Evolutionary conservation across 257 asterid genomes (phyloP).

Genomic region (Solanum piurae): DNA sequence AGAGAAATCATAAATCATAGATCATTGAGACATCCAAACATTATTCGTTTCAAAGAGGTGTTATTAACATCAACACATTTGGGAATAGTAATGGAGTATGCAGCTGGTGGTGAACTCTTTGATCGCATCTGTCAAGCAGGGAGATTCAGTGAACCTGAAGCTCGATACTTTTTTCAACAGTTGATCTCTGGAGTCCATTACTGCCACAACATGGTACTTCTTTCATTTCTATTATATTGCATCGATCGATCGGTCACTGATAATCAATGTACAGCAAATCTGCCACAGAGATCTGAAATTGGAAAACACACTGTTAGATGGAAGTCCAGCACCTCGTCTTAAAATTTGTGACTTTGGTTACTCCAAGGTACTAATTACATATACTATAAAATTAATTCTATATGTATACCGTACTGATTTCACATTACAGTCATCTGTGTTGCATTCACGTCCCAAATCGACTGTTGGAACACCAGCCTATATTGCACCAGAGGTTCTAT

Average conservation of each 20-base stretch:
- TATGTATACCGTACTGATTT: not conserved
- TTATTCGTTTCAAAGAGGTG: slow-evolving; percentile 68
- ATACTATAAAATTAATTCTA: not conserved
- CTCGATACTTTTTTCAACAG: slow-evolving; percentile 81
- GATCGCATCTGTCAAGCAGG: slow-evolving; percentile 45
- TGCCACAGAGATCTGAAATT: slow-evolving; percentile 67
- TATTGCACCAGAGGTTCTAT: slow-evolving; percentile 26
- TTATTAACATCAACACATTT: slow-evolving; percentile 12
- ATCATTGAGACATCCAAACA: slow-evolving; percentile 69
- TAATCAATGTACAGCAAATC: slow-evolving; percentile 39
- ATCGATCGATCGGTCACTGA: not conserved
- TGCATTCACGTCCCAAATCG: slow-evolving; percentile 42
- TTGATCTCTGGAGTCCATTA: slow-evolving; percentile 70
- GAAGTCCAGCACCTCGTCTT: slow-evolving; percentile 69
- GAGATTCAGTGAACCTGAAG: slow-evolving; percentile 51
- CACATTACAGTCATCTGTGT: slow-evolving; percentile 39
- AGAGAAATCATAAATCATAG: slow-evolving; percentile 69
- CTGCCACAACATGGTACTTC: slow-evolving; percentile 50
- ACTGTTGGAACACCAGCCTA: slow-evolving; percentile 33
- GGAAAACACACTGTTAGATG: slow-evolving; percentile 61
- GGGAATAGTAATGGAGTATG: slow-evolving; percentile 69
- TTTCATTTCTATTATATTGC: no score
- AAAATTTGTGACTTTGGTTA: slow-evolving; percentile 49
- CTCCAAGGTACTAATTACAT: slow-evolving; percentile 17
- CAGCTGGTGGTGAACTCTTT: slow-evolving; percentile 69